These are phyloP conservation scores for Boechera retrofracta DNA, from an alignment of 345 rosid species.

Conservation along the genomic window DNA sequence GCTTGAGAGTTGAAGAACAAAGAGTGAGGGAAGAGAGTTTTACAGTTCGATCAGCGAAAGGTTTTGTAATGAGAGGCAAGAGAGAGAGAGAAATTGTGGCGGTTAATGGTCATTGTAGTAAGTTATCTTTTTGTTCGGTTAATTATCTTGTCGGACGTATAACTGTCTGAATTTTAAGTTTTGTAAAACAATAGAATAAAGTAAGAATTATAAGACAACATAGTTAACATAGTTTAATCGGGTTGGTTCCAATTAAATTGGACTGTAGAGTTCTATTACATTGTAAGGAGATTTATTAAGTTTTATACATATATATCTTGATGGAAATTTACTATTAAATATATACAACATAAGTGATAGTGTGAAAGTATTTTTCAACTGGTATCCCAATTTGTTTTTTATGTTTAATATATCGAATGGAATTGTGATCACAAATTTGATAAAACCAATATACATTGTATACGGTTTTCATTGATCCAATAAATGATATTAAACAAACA, in stretches of 20 bases:
- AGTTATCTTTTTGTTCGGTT: conserved; percentile 33
- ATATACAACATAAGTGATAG: no score
- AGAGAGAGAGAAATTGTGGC: conserved; percentile 7
- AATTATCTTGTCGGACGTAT: conserved; percentile 24
- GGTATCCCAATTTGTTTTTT: neutral
- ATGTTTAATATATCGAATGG: neutral
- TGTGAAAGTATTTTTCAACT: no score
- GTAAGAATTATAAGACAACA: neutral
- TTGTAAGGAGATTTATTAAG: neutral
- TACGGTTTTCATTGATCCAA: neutral
- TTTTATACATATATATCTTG: neutral
- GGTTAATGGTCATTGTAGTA: conserved; percentile 37
- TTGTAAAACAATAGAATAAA: no score
- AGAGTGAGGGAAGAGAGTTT: conserved; percentile 22
- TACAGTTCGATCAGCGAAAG: neutral
- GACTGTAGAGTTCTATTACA: neutral
- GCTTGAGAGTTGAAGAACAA: conserved; percentile 46
- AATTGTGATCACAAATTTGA: neutral
- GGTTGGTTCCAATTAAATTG: no score
- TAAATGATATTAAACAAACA: neutral
- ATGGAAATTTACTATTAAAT: neutral
- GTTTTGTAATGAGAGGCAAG: conserved; percentile 21
- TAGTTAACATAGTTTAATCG: neutral
- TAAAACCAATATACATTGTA: neutral
- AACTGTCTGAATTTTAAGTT: neutral